Evolutionary conservation across 768 basidiomycete genomes (phyloP).

Genomic region (Psilocybe cubensis): DNA sequence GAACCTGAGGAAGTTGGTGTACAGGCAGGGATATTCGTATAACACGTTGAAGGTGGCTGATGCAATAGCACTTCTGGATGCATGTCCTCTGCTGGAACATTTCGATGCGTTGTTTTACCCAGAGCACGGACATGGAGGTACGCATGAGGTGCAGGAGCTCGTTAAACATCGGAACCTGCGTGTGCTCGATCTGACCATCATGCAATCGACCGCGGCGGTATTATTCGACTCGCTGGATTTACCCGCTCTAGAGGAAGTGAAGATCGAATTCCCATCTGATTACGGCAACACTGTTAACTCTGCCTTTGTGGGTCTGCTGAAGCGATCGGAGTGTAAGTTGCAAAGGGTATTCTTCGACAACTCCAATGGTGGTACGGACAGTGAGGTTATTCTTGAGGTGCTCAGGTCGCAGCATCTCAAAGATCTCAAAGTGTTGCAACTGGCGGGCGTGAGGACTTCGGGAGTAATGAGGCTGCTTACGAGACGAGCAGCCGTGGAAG

Average conservation of each 20-base stretch:
- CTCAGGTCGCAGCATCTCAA: not conserved
- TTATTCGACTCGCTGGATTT: not conserved
- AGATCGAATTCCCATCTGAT: not conserved
- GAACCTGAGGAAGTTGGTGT: not conserved
- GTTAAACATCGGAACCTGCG: not conserved
- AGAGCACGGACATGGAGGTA: not conserved
- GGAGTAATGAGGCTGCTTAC: not conserved
- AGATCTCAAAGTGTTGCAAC: not conserved
- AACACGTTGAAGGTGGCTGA: not conserved
- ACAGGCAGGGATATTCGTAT: not conserved
- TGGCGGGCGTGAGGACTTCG: not conserved
- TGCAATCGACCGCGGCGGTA: not conserved
- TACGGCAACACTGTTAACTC: not conserved
- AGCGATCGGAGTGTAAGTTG: not conserved
- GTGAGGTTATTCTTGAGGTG: not conserved
- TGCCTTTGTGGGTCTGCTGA: not conserved
- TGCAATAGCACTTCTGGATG: not conserved
- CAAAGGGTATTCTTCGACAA: not conserved
- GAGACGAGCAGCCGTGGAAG: not conserved
- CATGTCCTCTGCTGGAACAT: conserved; percentile 2
- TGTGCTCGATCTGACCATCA: not conserved
- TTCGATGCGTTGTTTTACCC: not conserved
- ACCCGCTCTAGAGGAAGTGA: not conserved
- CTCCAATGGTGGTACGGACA: not conserved
- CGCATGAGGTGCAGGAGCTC: not conserved